These are phyloP conservation scores for Phalaenopsis aphrodite DNA, from an alignment of 106 monocot genomes.

Conservation along the genomic window DNA sequence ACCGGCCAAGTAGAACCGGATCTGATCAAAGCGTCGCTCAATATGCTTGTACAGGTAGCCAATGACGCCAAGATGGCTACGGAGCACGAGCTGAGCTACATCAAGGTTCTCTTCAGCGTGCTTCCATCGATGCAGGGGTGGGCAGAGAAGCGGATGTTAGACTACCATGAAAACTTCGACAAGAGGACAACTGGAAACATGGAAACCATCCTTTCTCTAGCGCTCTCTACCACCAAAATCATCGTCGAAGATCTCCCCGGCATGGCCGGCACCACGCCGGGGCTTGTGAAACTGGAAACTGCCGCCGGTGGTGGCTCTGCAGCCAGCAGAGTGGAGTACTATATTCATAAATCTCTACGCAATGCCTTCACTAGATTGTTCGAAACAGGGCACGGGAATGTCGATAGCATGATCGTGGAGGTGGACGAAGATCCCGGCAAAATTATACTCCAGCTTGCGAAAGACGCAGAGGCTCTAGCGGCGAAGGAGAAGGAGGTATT, in stretches of 20 bases:
- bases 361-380: conserved; percentile 54
- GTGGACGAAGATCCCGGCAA: conserved; percentile 43
- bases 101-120: conserved; percentile 22
- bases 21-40: conserved; percentile 29
- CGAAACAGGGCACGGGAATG: conserved; percentile 35
- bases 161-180: conserved; percentile 51
- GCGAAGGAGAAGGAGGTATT: conserved; percentile 46
- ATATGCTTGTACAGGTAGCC: conserved; percentile 28
- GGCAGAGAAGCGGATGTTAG: conserved; percentile 44
- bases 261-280: not conserved
- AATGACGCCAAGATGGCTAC: conserved; percentile 22
- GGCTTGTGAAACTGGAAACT: conserved; percentile 3
- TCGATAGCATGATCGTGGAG: conserved; percentile 43
- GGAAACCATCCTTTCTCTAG: conserved; percentile 34
- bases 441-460: conserved; percentile 43
- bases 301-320: not conserved
- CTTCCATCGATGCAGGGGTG: conserved; percentile 40
- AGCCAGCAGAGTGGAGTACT: conserved; percentile 24
- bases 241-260: conserved; percentile 26
- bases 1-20: conserved; percentile 43
- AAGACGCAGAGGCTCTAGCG: conserved; percentile 61
- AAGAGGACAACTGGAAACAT: conserved; percentile 21
- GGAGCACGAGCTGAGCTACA: conserved; percentile 27
- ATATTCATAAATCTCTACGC: conserved; percentile 39
- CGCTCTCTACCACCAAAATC: conserved; percentile 34